A percentile compares a stretch with the other conserved stretches of the same genome.
Conservation (phyloP, 805 yeast genomes). For the Ascoidea asiatica region DNA sequence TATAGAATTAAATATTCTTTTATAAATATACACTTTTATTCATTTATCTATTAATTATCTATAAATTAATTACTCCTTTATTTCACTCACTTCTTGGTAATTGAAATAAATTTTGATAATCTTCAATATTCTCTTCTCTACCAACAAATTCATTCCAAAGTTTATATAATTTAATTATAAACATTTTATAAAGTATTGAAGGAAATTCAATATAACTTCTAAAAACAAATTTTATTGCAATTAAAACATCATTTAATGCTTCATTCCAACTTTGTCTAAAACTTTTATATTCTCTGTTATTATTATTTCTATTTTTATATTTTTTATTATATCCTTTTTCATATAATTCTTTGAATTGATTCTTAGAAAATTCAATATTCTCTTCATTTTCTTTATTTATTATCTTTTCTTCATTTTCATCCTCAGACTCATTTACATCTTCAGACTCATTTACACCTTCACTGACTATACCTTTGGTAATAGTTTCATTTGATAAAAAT, state of each 20-base stretch:
- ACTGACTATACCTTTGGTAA: slow-evolving; percentile 3
- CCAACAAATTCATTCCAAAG: slow-evolving; percentile 10
- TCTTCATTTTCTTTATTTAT: background rate
- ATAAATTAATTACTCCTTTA: too few relatives aligned
- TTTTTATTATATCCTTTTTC: background rate
- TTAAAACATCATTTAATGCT: background rate
- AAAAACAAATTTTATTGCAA: background rate
- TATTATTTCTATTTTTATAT: too few relatives aligned
- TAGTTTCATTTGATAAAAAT: slow-evolving; percentile 2
- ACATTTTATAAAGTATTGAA: slow-evolving; percentile 3
- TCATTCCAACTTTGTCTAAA: background rate
- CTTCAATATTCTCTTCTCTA: slow-evolving; percentile 1
- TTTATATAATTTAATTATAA: slow-evolving; percentile 1
- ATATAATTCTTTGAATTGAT: background rate
- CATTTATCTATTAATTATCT: background rate
- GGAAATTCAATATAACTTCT: slow-evolving; percentile 8
- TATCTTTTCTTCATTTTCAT: background rate
- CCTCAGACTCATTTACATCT: background rate
- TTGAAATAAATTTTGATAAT: too few relatives aligned
- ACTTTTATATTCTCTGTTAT: slow-evolving; percentile 1
- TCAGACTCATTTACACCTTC: too few relatives aligned
- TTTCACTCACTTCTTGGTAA: too few relatives aligned
- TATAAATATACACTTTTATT: background rate
- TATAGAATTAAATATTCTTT: background rate
- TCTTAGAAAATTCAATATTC: slow-evolving; percentile 6